Base-by-base conservation (phyloP, 441 rosid genomes). In the Bruguiera hainesii region DNA sequence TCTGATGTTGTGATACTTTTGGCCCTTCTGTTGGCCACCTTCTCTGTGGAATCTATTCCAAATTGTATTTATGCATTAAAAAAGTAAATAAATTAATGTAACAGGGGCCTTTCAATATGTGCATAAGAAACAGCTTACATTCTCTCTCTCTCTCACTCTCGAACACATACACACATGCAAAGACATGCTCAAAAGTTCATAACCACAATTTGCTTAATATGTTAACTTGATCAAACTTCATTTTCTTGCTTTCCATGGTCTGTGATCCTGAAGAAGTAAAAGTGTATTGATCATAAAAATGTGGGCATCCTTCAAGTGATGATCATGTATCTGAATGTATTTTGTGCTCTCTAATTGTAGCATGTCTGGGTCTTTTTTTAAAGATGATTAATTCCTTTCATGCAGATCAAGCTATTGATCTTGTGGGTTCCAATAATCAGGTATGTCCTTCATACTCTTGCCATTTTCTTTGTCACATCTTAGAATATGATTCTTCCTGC, bases 341-440 rank as follows among this genome's bases (percentile, higher is more conserved):
- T 42, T 42, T 13, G 48, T 37, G 7, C 33, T 6, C 6, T 64
- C 31, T 48, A 30, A 39, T 58, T 28, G 29, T 50, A 42, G 5
- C 16, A 3, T 42, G 25, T 18, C 30, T 31, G 23, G 28, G 18
- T 55, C 42, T 35, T 58, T 46, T 26, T n/a, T n/a, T 66, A 49
- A 31, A 70, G 63, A 53, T 73, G 31, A 48, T 69, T 58, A 9
- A 64, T 73, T 13, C 72, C 60, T 35, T 69, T 63, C 68, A 29
- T 81, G 80, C 93, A 92, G 98, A 80, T 85, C 81, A 73, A 79
- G 71, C 71, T 76, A 80, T 67, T 72, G 29, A 29, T 30, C 61
- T 64, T 64, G 56, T 30, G 72, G 80, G 72, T 67, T 77, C 82
- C 56, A 70, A 61, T 48, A 81, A 82, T 69, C 89, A 80, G 91